Base-by-base conservation (phyloP, 2,329 filamentous ascomycete genomes). In the Fonsecaea pedrosoi region DNA sequence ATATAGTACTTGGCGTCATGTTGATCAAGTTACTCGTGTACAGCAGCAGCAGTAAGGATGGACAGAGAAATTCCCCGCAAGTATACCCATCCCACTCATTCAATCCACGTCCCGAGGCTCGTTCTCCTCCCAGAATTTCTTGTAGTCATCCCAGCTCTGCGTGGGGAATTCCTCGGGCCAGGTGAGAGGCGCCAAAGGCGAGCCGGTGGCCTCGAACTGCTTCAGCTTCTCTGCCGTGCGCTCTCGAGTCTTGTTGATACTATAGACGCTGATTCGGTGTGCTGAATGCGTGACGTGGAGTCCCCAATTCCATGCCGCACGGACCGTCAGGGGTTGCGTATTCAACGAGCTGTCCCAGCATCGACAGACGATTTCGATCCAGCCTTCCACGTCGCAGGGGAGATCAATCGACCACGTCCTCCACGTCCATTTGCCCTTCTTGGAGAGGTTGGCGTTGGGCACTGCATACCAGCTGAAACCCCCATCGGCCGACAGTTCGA, bases 391-490 rank as follows among this genome's bases (percentile, higher is more conserved):
- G 57, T 88, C 86, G 65, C 86, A 86, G 0, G 89, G 89, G 0
- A 91, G 72, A 1, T 89, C 85, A 0, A 84, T 82, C 64, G 85
- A 80, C 89, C 89, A 91, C 0, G 82, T 82, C 12, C 89, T 78
- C 89, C 89, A 92, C 0, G 86, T 83, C 72, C 84, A 87, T 58
- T 82, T 86, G 56, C 86, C 83, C 76, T 91, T 91, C 70, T 81
- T 82, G 3, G 83, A 86, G 68, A 91, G 67, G 1, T 89, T 87
- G 56, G 87, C 82, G 0, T 78, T 77, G 0, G 88, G 88, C 0
- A 90, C 85, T 7, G 84, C 80, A 67, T 90, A 90, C 88, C 88
- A 90, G 12, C 82, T 83, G 69, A 82, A 85, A 0, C 89, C 88
- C 0, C 89, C 88, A 70, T 90, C 88, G 0, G 81, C 80, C 3